These are phyloP conservation scores for Protomyces lactucae-debilis DNA, from an alignment of 1,139 yeast genomes.

Conservation along the genomic window DNA sequence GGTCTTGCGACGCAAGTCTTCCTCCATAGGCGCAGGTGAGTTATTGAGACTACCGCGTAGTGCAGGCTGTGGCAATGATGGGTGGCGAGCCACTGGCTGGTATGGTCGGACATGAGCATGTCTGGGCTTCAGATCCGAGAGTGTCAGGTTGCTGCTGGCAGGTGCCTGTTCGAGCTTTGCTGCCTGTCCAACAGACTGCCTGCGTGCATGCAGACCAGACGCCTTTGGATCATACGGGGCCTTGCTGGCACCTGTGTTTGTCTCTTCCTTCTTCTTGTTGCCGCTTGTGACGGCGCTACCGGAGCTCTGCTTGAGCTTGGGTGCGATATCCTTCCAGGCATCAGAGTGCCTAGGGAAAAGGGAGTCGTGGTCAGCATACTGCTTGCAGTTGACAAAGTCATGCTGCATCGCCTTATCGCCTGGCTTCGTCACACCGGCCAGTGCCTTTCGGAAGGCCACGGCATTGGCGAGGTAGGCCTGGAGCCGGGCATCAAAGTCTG, in stretches of 20 bases:
- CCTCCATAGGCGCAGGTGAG: background rate
- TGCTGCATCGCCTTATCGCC: conserved; percentile 19
- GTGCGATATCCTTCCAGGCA: conserved; percentile 21
- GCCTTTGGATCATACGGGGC: conserved; percentile 13
- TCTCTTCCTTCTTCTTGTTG: background rate
- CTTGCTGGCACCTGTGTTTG: background rate
- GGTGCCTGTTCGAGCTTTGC: background rate
- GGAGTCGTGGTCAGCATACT: conserved; percentile 21
- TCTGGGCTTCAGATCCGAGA: conserved; percentile 15
- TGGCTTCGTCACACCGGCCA: conserved; percentile 18
- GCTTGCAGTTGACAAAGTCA: conserved; percentile 22
- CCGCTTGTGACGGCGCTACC: background rate
- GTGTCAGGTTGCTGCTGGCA: conserved; percentile 12
- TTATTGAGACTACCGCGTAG: background rate
- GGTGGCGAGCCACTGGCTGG: conserved; percentile 19
- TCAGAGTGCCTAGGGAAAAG: conserved; percentile 23
- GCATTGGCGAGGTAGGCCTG: conserved; percentile 24
- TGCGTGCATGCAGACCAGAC: conserved; percentile 2
- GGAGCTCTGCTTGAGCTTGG: conserved; percentile 4
- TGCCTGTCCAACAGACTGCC: conserved; percentile 6
- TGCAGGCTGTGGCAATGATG: conserved; percentile 20
- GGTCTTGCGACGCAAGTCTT: conserved; percentile 4
- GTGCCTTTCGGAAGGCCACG: conserved; percentile 24
- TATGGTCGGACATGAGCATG: background rate
- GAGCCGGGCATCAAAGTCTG: conserved; percentile 19